Base-by-base conservation (phyloP, 495 filamentous ascomycete species). In the Hypoxylon rickii region DNA sequence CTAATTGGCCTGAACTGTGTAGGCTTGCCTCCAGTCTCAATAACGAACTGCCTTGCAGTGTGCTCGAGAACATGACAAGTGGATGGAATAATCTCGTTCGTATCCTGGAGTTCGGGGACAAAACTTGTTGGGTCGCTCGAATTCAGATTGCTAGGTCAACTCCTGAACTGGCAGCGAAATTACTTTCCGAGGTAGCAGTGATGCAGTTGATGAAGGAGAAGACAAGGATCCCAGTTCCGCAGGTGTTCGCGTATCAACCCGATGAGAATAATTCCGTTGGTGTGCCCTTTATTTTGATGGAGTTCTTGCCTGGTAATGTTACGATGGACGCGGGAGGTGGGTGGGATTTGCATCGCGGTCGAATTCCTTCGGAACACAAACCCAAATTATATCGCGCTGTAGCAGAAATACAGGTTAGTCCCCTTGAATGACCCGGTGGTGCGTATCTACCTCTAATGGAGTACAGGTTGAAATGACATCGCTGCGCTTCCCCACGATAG, bases 281-380 rank as follows among this genome's bases (percentile, higher is more conserved):
- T 5, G 61, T 45, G 11, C 51, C 60, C 26, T 67, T 58, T 21
- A 54, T 67, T 16, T 31, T 64, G 13, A 64, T 64, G 29, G 55
- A 67, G 43, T 52, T 58, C 38, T 33, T 67, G 33, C 53, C 60
- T 4, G 61, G 55, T 1, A 54, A 51, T 21, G 45, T 44, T 10
- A 55, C 43, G 7, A 64, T 64, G 59, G 60, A 67, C 17, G 38
- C 51, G 13, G 20, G n/a, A 11, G 60, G 50, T 18, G 48, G 54
- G 0, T 55, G 40, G 5, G 17, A 51, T 1, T 53, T 39, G 12
- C 49, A 55, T 26, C 19, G 43, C 1, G 60, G 54, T 24, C 20
- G 18, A 18, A 63, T 58, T 6, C 60, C 53, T 2, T 15, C 10
- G 3, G 17, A 17, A 12, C 26, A 40, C 33, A 21, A 46, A 1